phyloP scores from a whole-genome alignment of 2,329 filamentous ascomycete genomes.

The Fonsecaea multimorphosa region DNA sequence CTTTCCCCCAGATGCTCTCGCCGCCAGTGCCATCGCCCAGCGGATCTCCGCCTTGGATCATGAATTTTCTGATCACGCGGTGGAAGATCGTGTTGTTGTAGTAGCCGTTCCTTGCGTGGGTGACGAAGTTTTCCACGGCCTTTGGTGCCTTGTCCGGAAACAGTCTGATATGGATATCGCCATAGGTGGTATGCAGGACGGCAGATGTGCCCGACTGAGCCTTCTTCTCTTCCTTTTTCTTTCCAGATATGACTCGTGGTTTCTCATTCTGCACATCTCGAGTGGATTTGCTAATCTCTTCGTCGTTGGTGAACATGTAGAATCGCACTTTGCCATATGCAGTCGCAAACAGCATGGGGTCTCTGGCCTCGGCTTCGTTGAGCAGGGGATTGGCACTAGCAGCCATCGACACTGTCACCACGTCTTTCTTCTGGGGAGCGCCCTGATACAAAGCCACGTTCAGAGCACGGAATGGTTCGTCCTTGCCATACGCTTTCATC shows the following conservation, averaged over 20 bases:
- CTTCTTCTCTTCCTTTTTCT: conserved; percentile 61
- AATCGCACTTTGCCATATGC: conserved; percentile 88
- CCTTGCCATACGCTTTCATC: conserved; percentile 86
- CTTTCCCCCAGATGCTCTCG: conserved; percentile 89
- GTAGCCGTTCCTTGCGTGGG: conserved; percentile 85
- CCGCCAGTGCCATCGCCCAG: conserved; percentile 88
- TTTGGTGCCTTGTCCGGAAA: conserved; percentile 94
- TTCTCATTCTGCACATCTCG: conserved; percentile 96
- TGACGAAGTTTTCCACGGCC: conserved; percentile 96
- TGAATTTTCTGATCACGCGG: conserved; percentile 95
- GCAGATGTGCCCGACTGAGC: conserved; percentile 78
- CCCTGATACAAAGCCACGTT: conserved; percentile 91
- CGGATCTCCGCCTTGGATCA: conserved; percentile 91
- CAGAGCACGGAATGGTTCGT: conserved; percentile 84
- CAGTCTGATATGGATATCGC: conserved; percentile 90
- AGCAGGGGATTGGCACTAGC: conserved; percentile 91
- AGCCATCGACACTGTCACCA: conserved; percentile 96
- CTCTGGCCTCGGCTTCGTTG: conserved; percentile 86
- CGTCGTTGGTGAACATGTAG: conserved; percentile 97
- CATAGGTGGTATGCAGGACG: conserved; percentile 87
- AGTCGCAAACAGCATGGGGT: conserved; percentile 86
- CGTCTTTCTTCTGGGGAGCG: conserved; percentile 88
- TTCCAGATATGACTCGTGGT: conserved; percentile 68
- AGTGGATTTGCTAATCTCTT: conserved; percentile 78
- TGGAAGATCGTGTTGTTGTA: conserved; percentile 99